phyloP scores from a whole-genome alignment of 2,329 filamentous ascomycete species.

The Ophiocordyceps camponoti-rufipedis region DNA sequence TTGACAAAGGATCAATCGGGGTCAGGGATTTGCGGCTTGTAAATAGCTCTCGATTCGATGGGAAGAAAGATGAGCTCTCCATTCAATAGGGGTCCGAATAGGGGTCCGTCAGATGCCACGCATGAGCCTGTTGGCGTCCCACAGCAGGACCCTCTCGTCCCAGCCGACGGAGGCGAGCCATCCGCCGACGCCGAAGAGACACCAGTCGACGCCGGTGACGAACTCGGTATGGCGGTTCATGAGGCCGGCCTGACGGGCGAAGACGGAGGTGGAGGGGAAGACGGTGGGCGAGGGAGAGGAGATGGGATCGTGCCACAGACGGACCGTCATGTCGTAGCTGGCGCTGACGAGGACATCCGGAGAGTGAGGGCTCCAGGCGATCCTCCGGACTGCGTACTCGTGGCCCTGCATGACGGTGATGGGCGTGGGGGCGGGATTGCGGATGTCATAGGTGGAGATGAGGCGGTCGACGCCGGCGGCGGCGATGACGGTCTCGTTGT shows the following conservation, averaged over 20 bases:
- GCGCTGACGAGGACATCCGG: slow-evolving; percentile 72
- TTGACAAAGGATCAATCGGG: too few relatives aligned
- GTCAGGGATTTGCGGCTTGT: too few relatives aligned
- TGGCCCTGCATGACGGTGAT: slow-evolving; percentile 63
- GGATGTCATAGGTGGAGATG: slow-evolving; percentile 80
- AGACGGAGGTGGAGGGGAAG: slow-evolving; percentile 19
- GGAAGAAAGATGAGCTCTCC: background rate
- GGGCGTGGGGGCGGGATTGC: slow-evolving; percentile 56
- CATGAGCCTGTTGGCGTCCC: slow-evolving; percentile 55
- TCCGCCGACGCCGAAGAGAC: slow-evolving; percentile 81
- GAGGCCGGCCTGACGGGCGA: slow-evolving; percentile 55
- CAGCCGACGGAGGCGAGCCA: slow-evolving; percentile 92
- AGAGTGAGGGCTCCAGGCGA: slow-evolving; percentile 91
- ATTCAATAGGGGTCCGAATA: background rate
- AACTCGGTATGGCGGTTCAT: slow-evolving; percentile 96
- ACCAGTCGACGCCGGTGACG: slow-evolving; percentile 93
- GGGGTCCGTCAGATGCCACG: background rate
- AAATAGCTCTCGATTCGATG: too few relatives aligned
- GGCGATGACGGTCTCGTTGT: slow-evolving; percentile 67
- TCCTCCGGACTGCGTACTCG: slow-evolving; percentile 70
- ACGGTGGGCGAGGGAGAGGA: slow-evolving; percentile 17
- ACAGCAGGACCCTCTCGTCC: slow-evolving; percentile 82
- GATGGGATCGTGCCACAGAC: slow-evolving; percentile 71
- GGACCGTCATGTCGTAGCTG: slow-evolving; percentile 95
- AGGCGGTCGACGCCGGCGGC: slow-evolving; percentile 76